Evolutionary conservation across 768 basidiomycete genomes (phyloP), one percentile per base, ranked within the genome.

Genomic region (Collybia nuda): DNA sequence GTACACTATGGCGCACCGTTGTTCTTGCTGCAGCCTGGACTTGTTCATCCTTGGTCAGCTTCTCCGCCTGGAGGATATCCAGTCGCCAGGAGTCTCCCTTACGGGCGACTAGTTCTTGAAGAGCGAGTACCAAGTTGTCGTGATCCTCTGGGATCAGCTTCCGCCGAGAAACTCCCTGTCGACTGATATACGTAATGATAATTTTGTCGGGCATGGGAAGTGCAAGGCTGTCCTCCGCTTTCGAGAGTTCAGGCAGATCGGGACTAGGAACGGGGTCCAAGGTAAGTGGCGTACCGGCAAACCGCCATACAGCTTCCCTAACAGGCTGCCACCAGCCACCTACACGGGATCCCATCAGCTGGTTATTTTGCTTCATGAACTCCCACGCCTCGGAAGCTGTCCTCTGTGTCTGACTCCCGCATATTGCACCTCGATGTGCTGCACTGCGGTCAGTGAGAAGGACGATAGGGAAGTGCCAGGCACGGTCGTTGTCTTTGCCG

Each of bases 261-360:
- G 22, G 14, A 14, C 37, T 18, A 43, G 22, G 19, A 24, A 14
- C 11, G 14, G 6, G 1, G 5, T 17, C 40, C 6, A 41, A 8
- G 14, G 24, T 23, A 8, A 29, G 8, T 26, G 60, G 60, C 1
- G 75, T 77, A 2, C 88, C 84, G 0, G 85, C 83, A 55, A 88
- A 91, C 44, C 79, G 71, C 67, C 88, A 77, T 23, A 93, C 77
- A 2, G 79, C 79, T 32, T 77, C 64, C 28, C 86, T 72, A 18
- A 93, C 62, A n/a, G 85, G 81, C 60, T 85, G 84, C 90, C 90
- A 94, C 89, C 89, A 93, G 38, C 76, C 77, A 23, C 78, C 79
- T 5, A 74, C 77, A 36, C 67, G 68, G 5, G 67, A 58, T 0
- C 77, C 76, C 24, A 67, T 59, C 9, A 77, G 61, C 52, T 67